These are phyloP conservation scores for Colletotrichum tropicale DNA, from an alignment of 2,329 filamentous ascomycete genomes.

Conservation along the genomic window DNA sequence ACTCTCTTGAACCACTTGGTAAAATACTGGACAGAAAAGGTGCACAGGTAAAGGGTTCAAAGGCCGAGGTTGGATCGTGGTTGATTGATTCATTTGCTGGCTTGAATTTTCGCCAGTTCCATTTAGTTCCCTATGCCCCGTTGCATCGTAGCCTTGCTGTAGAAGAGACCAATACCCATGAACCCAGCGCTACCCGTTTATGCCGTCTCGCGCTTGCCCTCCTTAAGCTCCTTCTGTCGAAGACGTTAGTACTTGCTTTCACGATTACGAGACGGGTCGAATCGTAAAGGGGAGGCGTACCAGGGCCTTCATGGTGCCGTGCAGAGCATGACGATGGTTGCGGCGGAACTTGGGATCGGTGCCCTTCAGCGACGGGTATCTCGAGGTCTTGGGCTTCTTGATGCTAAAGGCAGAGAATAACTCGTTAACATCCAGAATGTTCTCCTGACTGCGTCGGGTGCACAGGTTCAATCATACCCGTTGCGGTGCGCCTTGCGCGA, in stretches of 20 bases:
- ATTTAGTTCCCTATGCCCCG: conserved; percentile 1
- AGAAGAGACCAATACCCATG: conserved; percentile 11
- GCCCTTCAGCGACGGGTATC: conserved; percentile 98
- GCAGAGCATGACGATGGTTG: conserved; percentile 99
- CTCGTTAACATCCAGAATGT: neutral
- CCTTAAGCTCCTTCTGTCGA: conserved; percentile 91
- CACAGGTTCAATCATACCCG: conserved; percentile 73
- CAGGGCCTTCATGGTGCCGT: conserved; percentile 97
- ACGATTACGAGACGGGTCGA: neutral
- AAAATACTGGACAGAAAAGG: neutral
- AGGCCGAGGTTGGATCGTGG: neutral
- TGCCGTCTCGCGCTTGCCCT: conserved; percentile 90
- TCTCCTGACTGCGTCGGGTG: neutral
- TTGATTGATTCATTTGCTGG: conserved; percentile 14
- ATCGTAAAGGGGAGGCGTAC: conserved; percentile 59
- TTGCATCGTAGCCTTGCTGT: conserved; percentile 7
- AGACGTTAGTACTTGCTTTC: conserved; percentile 33
- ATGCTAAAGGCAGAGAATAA: conserved; percentile 67
- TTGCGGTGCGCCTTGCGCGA: conserved; percentile 98
- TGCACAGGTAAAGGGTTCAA: neutral
- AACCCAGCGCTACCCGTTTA: conserved; percentile 43
- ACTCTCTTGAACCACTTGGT: neutral
- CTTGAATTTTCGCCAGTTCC: neutral
- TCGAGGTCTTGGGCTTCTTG: conserved; percentile 99
- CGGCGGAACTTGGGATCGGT: conserved; percentile 99